Base-by-base conservation (phyloP, 495 filamentous ascomycete genomes). In the Rhypophila decipiens region DNA sequence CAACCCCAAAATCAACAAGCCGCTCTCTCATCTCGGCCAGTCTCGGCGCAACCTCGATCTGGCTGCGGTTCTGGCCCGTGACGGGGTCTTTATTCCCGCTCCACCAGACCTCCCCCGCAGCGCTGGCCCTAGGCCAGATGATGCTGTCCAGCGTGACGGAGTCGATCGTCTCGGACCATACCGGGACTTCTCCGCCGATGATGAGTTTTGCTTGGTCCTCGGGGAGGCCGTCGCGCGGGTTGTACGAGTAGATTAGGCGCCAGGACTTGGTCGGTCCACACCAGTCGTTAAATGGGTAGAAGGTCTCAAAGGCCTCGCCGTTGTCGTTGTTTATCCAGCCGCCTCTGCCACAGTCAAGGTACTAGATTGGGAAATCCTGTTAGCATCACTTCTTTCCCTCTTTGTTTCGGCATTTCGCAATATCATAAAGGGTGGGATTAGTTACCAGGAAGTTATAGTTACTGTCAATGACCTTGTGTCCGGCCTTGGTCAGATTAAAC, bases 131-230 rank as follows among this genome's bases (percentile, higher is more conserved):
- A n/a, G 87, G 87, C 87, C 87, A 93, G 0, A 88, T 61, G 66
- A 85, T 80, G 42, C 63, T 57, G 63, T 90, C 86, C 3, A 90
- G 53, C 51, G 77, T 88, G 22, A 75, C 66, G 0, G 77, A 59
- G 57, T 93, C 87, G 22, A 84, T 88, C 46, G 85, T 79, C 67
- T 93, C 87, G 52, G 72, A 76, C 87, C 87, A 93, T 21, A 86
- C 77, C 50, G 83, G 81, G 15, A 83, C 77, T 58, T 91, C 87
- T 9, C 86, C 88, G 21, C 87, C 87, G 3, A 90, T 57, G 4
- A 93, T 84, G 5, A 87, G 72, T 51, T 81, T 69, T 0, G 74
- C 70, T 37, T 76, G 52, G 10, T 79, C 72, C 0, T 56, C 62
- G 0, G 83, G 73, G 11, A 93, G 66, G 44, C 71, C 72, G n/a